Conservation (phyloP, 2,329 filamentous ascomycete species). For the Westerdykella aurantiaca region DNA sequence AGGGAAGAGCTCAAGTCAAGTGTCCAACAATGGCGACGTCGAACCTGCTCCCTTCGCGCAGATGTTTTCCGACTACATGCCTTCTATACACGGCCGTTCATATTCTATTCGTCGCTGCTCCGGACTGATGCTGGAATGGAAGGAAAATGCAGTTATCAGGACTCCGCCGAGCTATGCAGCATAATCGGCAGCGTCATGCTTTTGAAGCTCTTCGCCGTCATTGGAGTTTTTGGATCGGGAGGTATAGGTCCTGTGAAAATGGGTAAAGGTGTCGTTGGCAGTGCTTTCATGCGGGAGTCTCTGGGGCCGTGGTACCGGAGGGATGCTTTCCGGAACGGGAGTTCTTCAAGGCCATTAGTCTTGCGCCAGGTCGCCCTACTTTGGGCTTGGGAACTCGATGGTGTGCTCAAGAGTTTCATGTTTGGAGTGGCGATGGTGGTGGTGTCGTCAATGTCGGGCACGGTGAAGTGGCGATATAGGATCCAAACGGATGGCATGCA, state of each 20-base stretch:
- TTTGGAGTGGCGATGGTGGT: slow-evolving; percentile 13
- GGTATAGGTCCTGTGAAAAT: not conserved
- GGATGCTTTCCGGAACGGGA: slow-evolving; percentile 12
- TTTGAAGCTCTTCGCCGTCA: slow-evolving; percentile 10
- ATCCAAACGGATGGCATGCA: slow-evolving; percentile 14
- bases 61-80: no score
- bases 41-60: no score
- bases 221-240: slow-evolving; percentile 6
- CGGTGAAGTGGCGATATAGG: slow-evolving; percentile 12
- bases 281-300: slow-evolving; percentile 16
- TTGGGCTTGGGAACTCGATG: slow-evolving; percentile 4
- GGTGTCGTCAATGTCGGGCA: slow-evolving; percentile 14
- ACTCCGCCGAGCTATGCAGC: not conserved
- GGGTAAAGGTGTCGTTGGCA: slow-evolving; percentile 16
- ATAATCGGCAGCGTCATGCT: slow-evolving; percentile 19
- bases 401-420: slow-evolving; percentile 5
- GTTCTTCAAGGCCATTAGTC: slow-evolving; percentile 16
- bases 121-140: no score
- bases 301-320: slow-evolving; percentile 3
- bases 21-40: no score
- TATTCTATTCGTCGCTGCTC: no score
- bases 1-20: no score
- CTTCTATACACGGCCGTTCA: no score
- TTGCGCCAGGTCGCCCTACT: slow-evolving; percentile 14
- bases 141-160: no score